Percentiles rank a stretch among this genome's conserved stretches.
Conservation (phyloP, 2,329 filamentous ascomycete genomes). For the Leptographium wingfieldii region DNA sequence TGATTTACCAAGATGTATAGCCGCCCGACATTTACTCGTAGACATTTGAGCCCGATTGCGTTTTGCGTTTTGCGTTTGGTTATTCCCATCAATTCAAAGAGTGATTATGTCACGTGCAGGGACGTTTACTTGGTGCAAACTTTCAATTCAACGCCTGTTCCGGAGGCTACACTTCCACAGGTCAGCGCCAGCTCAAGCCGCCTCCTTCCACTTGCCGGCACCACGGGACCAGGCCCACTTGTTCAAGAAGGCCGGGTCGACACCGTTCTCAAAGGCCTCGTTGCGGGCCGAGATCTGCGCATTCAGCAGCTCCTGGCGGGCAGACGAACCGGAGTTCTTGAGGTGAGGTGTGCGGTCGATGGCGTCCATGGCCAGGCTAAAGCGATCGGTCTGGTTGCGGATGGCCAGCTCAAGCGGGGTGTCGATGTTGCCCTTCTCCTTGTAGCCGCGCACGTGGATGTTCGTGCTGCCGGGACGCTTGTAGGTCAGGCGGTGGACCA, state of each 20-base stretch:
- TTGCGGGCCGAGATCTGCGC: conserved; percentile 50
- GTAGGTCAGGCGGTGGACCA: conserved; percentile 66
- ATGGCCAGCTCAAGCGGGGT: conserved; percentile 69
- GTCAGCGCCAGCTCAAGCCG: not conserved
- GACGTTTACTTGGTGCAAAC: too few relatives aligned
- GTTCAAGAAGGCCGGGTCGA: conserved; percentile 54
- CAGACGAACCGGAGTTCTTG: conserved; percentile 48
- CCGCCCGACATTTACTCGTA: not conserved
- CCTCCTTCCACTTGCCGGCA: conserved; percentile 17
- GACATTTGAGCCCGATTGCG: not conserved
- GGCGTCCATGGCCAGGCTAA: conserved; percentile 63
- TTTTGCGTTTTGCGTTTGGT: not conserved
- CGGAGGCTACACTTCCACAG: too few relatives aligned
- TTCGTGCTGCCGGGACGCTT: conserved; percentile 56
- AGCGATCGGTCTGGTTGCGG: conserved; percentile 64
- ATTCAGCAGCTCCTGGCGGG: conserved; percentile 52
- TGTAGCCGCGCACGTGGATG: conserved; percentile 66
- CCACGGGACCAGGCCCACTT: conserved; percentile 51
- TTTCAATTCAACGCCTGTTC: not conserved
- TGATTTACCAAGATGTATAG: not conserved
- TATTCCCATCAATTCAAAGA: too few relatives aligned
- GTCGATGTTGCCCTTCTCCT: conserved; percentile 75
- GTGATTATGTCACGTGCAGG: too few relatives aligned
- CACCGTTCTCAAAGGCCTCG: conserved; percentile 55
- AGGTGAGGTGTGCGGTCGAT: conserved; percentile 54